These are phyloP conservation scores for Auriscalpium orientale DNA, from an alignment of 768 basidiomycete species.

Conservation along the genomic window DNA sequence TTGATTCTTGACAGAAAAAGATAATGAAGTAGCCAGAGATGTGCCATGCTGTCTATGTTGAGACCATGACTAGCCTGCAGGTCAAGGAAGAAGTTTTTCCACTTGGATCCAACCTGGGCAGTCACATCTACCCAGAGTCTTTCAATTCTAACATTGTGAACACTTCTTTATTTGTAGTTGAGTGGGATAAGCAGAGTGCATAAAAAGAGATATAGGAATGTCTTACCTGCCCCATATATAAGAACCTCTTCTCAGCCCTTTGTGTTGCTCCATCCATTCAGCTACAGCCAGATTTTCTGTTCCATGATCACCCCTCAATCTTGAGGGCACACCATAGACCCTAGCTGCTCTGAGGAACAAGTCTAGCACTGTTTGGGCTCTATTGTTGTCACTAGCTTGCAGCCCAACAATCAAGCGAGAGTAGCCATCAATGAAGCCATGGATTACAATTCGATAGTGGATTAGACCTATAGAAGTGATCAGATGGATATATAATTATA, in stretches of 20 bases:
- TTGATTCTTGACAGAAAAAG: constrained; percentile 20
- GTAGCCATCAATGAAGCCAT: constrained; percentile 37
- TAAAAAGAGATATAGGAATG: not conserved
- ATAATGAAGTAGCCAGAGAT: constrained; percentile 24
- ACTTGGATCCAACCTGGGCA: constrained; percentile 17
- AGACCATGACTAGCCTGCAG: constrained; percentile 20
- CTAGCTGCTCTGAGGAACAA: constrained; percentile 23
- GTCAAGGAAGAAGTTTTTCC: constrained; percentile 14
- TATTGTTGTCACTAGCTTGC: constrained; percentile 33
- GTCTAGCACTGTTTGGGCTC: constrained; percentile 29
- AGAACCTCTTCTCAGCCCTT: constrained; percentile 15
- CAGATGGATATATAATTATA: too few relatives aligned
- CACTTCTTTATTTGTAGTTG: constrained; percentile 12
- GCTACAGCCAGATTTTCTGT: constrained; percentile 21
- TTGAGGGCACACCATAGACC: constrained; percentile 21
- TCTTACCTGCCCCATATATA: constrained; percentile 22
- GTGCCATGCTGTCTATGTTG: constrained; percentile 11
- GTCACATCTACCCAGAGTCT: constrained; percentile 21
- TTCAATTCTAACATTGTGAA: constrained; percentile 22
- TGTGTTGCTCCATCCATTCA: constrained; percentile 16
- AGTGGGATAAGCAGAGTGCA: not conserved
- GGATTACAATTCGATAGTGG: constrained; percentile 27
- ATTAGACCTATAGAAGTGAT: constrained; percentile 24
- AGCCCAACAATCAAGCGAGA: constrained; percentile 30
- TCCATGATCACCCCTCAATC: constrained; percentile 22